A percentile compares a stretch with the other conserved stretches of the same genome.
phyloP scores from a whole-genome alignment of 2,329 filamentous ascomycete genomes.

The Sporothrix globosa region DNA sequence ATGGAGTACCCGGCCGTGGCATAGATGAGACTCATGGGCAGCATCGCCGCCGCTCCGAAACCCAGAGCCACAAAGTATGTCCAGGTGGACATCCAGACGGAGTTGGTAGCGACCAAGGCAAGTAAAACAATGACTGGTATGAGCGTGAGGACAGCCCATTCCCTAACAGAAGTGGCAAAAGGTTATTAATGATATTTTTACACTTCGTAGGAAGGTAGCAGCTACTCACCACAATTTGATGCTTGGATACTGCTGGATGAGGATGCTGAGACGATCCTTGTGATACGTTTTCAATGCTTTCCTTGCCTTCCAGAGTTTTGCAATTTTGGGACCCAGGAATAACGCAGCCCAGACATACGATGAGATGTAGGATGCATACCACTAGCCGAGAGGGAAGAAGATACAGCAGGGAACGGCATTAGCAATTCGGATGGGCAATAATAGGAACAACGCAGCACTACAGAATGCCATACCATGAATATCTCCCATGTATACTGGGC shows the following conservation, averaged over 20 bases:
- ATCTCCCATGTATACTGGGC: constrained; percentile 36
- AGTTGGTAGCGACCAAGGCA: constrained; percentile 34
- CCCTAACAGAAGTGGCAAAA: too few species aligned
- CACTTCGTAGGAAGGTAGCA: too few species aligned
- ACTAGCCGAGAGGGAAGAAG: not conserved
- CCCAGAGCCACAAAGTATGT: constrained; percentile 37
- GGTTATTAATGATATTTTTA: too few species aligned
- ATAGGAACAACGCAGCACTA: too few species aligned
- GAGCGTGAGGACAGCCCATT: constrained; percentile 3
- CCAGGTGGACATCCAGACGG: constrained; percentile 36
- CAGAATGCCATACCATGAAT: constrained; percentile 32
- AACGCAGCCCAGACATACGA: constrained; percentile 12
- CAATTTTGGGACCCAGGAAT: constrained; percentile 8
- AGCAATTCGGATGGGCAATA: too few species aligned
- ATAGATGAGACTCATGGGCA: constrained; percentile 37
- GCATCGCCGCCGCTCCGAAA: constrained; percentile 35
- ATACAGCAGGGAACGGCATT: too few species aligned
- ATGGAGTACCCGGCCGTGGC: constrained; percentile 36
- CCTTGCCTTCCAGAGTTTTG: not conserved
- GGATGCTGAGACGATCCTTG: constrained; percentile 9
- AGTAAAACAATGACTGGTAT: constrained; percentile 34
- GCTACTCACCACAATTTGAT: constrained; percentile 12
- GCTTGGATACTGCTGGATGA: constrained; percentile 14
- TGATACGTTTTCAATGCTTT: not conserved
- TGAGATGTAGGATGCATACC: constrained; percentile 17